Conservation (phyloP, 371 early-diverging fungal species). For the Mycotypha africana region DNA sequence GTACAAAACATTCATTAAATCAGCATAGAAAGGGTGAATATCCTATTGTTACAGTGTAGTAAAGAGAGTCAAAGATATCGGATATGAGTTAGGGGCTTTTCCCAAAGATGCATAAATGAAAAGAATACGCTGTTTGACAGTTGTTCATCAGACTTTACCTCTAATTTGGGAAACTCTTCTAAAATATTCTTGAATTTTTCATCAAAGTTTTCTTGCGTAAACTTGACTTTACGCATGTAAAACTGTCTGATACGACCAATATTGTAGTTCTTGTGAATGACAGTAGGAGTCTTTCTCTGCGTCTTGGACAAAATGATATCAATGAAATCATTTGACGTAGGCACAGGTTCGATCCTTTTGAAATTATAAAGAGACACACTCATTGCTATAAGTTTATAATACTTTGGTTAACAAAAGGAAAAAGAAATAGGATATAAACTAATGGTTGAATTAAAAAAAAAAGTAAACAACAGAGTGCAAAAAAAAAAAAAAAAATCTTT, state of each 20-base stretch:
- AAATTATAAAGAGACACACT: conserved; percentile 84
- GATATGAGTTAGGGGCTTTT: too few species aligned
- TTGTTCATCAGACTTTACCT: conserved; percentile 65
- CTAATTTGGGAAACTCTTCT: conserved; percentile 98
- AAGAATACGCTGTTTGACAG: neutral
- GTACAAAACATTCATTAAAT: conserved; percentile 99
- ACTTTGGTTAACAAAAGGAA: too few species aligned
- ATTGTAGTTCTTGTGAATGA: conserved; percentile 93
- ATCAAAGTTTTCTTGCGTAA: conserved; percentile 97
- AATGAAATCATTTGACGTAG: conserved; percentile 91
- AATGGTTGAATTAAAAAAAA: too few species aligned
- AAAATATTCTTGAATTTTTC: conserved; percentile 93
- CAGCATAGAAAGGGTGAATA: conserved; percentile 99
- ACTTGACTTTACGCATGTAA: conserved; percentile 99
- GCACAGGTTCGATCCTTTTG: conserved; percentile 97
- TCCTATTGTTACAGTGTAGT: conserved; percentile 60
- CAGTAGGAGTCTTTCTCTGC: conserved; percentile 99
- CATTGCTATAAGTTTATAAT: neutral
- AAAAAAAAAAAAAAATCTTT: too few species aligned
- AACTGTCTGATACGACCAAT: conserved; percentile 98
- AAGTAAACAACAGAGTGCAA: too few species aligned
- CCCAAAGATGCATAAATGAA: neutral
- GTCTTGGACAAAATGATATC: conserved; percentile 99
- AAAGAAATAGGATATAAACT: too few species aligned
- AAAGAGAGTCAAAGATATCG: too few species aligned